Base-by-base conservation (phyloP, 805 yeast species). In the Candida awuae region DNA sequence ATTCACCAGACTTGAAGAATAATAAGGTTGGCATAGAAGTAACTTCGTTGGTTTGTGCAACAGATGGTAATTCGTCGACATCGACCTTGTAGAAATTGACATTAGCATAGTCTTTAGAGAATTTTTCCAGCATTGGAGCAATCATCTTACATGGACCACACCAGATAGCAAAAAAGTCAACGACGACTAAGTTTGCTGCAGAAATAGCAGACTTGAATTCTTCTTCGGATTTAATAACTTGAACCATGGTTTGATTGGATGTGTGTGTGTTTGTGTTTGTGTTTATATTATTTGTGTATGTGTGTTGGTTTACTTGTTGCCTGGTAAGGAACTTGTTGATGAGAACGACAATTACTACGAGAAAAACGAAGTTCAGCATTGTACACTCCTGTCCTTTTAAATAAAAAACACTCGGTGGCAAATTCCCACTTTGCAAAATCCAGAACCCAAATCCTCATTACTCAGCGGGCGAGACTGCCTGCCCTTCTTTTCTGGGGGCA, bases 121-220 rank as follows among this genome's bases (percentile, higher is more conserved):
- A 80, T 63, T 82, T 81, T 59, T 88, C 95, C 53, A 90, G 68
- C 68, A 85, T 68, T 53, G 98, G 98, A 40, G 96, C 88, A 66
- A 92, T 82, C 78, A 84, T 84, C 75, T 90, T 92, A 73, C 98
- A 90, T 46, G 98, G 97, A 53, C 97, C 97, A 67, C 98, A 90
- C 97, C 97, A 92, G 46, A 88, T 78, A 54, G 97, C 97, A 59
- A 76, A 88, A 71, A 90, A 92, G 70, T 92, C 97, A 52, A 92
- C 85, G 52, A 92, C 88, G 52, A 86, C 88, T 58, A 86, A 71
- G 53, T 82, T 84, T 29, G 46, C 25, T 50, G 74, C 75, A 42
- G 63, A 52, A 56, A 81, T 73, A 49, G 79, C 81, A 43, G 70
- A 67, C 39, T 74, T 66, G 73, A 88, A 90, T 61, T 87, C 88